Conservation (phyloP, 495 filamentous ascomycete genomes). For the Melanomma pulvis-pyrius region DNA sequence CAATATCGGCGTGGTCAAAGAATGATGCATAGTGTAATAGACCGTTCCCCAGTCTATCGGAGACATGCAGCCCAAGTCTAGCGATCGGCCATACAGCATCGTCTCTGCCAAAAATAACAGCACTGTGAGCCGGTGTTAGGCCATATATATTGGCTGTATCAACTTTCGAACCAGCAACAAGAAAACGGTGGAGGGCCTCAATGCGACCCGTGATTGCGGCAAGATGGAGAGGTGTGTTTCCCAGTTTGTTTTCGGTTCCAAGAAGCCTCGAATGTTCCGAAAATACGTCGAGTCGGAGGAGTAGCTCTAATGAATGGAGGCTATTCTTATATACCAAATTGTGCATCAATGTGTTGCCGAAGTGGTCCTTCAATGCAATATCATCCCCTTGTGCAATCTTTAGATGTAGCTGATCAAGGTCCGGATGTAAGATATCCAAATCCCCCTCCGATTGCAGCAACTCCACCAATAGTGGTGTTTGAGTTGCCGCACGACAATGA, state of each 20-base stretch:
- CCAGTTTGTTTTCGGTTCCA: neutral
- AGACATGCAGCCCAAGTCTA: neutral
- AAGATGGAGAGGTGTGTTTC: slow-evolving; percentile 1
- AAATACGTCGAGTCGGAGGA: neutral
- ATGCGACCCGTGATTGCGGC: neutral
- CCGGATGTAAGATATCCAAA: neutral
- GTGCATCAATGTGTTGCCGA: neutral
- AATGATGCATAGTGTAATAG: slow-evolving; percentile 1
- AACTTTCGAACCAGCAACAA: neutral
- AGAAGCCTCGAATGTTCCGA: neutral
- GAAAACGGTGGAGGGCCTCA: neutral
- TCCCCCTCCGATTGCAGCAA: neutral
- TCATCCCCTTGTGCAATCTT: neutral
- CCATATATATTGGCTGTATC: neutral
- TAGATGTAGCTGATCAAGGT: neutral
- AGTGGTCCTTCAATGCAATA: neutral
- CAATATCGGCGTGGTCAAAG: neutral
- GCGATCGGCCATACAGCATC: neutral
- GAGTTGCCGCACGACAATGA: neutral
- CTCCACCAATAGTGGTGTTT: neutral
- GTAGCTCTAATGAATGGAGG: neutral
- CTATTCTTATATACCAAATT: neutral
- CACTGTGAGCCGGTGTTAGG: neutral
- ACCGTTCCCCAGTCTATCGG: neutral
- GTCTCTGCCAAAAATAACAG: neutral